Conservation (phyloP, 805 yeast genomes). For the Candida yuanshanica region DNA sequence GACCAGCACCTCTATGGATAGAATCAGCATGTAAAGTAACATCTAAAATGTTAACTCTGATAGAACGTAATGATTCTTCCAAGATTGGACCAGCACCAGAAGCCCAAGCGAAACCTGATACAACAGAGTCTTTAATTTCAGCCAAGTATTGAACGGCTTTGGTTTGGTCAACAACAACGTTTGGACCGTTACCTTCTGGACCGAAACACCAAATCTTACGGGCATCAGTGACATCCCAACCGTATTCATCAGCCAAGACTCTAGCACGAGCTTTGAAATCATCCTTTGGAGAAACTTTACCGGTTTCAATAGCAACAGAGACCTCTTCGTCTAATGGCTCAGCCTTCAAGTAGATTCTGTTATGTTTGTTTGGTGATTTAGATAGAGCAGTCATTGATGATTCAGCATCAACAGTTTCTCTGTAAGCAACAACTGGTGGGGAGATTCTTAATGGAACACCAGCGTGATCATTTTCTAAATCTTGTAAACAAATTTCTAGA, state of each 20-base stretch:
- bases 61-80: slow-evolving; percentile 94
- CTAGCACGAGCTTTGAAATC: slow-evolving; percentile 99
- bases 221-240: slow-evolving; percentile 99
- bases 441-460: slow-evolving; percentile 98
- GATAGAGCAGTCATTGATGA: slow-evolving; percentile 95
- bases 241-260: slow-evolving; percentile 96
- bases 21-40: slow-evolving; percentile 99
- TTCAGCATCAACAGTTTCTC: slow-evolving; percentile 94
- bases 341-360: slow-evolving; percentile 98
- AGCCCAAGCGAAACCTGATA: slow-evolving; percentile 99
- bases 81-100: slow-evolving; percentile 98
- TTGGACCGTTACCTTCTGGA: slow-evolving; percentile 99
- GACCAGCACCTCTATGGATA: slow-evolving; percentile 99
- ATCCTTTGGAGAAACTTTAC: slow-evolving; percentile 90
- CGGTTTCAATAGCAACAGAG: slow-evolving; percentile 84
- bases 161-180: slow-evolving; percentile 98
- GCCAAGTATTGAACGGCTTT: slow-evolving; percentile 99
- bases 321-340: slow-evolving; percentile 94
- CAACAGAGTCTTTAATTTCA: slow-evolving; percentile 99
- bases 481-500: slow-evolving; percentile 94
- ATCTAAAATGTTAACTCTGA: slow-evolving; percentile 97
- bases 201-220: slow-evolving; percentile 99
- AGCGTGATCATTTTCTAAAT: slow-evolving; percentile 98
- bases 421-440: slow-evolving; percentile 97
- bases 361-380: slow-evolving; percentile 99